phyloP scores from a whole-genome alignment of 495 filamentous ascomycete species.

The Aspergillus wentii region DNA sequence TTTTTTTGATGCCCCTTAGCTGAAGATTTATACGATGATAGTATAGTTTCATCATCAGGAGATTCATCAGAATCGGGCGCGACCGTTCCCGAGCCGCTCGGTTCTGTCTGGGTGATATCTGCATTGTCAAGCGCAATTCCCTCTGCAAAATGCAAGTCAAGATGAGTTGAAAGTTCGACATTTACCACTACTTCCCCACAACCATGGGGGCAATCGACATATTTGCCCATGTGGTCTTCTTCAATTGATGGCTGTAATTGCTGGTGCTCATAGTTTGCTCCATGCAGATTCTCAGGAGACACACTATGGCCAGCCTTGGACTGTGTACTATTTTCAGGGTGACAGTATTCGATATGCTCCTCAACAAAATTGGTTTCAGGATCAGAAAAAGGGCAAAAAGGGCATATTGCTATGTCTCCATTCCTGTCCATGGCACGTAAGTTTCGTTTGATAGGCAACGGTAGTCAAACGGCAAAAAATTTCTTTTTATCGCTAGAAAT shows the following conservation, averaged over 20 bases:
- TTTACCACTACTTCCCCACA: slow-evolving; percentile 66
- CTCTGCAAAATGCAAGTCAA: slow-evolving; percentile 69
- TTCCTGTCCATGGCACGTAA: slow-evolving; percentile 23
- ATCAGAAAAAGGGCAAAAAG: slow-evolving; percentile 52
- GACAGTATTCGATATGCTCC: slow-evolving; percentile 52
- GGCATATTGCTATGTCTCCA: slow-evolving; percentile 31
- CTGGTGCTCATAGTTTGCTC: slow-evolving; percentile 4
- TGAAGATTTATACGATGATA: background rate
- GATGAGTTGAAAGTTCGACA: slow-evolving; percentile 61
- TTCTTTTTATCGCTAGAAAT: too few relatives aligned
- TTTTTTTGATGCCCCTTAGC: background rate
- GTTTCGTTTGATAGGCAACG: background rate
- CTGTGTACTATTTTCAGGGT: slow-evolving; percentile 41
- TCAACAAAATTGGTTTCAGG: slow-evolving; percentile 41
- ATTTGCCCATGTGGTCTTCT: slow-evolving; percentile 33
- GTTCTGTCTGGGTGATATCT: background rate
- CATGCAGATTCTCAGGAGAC: slow-evolving; percentile 6
- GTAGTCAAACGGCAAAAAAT: too few relatives aligned
- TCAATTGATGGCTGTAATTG: slow-evolving; percentile 12
- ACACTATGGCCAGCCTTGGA: slow-evolving; percentile 11
- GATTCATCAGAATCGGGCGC: background rate
- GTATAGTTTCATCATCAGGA: slow-evolving; percentile 5
- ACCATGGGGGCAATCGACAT: slow-evolving; percentile 64
- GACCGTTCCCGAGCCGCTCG: background rate
- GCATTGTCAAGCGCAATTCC: slow-evolving; percentile 45